Base-by-base conservation (phyloP, 768 basidiomycete genomes). In the Boletus bicolor region DNA sequence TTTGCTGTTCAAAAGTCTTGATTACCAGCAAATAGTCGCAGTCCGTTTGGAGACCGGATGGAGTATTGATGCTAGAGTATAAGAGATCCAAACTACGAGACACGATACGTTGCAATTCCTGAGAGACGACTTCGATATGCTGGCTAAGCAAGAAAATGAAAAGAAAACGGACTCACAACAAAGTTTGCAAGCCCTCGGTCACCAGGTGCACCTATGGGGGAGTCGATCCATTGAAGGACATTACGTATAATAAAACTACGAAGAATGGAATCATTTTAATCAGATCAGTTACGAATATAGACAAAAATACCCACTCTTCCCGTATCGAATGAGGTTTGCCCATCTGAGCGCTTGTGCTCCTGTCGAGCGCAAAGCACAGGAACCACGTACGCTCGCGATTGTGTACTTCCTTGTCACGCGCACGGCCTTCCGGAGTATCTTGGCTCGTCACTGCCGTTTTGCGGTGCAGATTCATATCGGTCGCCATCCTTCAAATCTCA, bases 321-420 rank as follows among this genome's bases (percentile, higher is more conserved):
- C 88, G 86, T 61, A 98, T 87, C 3, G 87, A 85, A 67, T 91
- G 85, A 4, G 96, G 96, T 73, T 97, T 98, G 43, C 95, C 95
- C 93, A 98, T 93, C 73, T 96, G 94, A 0, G 95, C 91, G 62
- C 93, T 91, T 55, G 89, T 81, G 63, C 93, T 96, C 58, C 93
- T 80, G 69, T 98, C 95, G 35, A 97, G 78, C 54, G 81, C 82
- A 69, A 86, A 94, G 64, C 91, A 93, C 56, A 93, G 72, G 48
- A 97, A 76, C 97, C 97, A 99, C 9, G 93, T 93, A 46, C 97
- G 77, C 72, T 98, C 95, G 44, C 97, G 84, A 70, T 98, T 99
- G 73, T 91, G 87, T 12, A 97, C 85, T 75, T 98, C 91, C 55
- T 80, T 72, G 65, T 91, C 92, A 51, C 89, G 83, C 24, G 86